Base-by-base conservation (phyloP, 306 rosid genomes). In the Sphenostylis stenocarpa region DNA sequence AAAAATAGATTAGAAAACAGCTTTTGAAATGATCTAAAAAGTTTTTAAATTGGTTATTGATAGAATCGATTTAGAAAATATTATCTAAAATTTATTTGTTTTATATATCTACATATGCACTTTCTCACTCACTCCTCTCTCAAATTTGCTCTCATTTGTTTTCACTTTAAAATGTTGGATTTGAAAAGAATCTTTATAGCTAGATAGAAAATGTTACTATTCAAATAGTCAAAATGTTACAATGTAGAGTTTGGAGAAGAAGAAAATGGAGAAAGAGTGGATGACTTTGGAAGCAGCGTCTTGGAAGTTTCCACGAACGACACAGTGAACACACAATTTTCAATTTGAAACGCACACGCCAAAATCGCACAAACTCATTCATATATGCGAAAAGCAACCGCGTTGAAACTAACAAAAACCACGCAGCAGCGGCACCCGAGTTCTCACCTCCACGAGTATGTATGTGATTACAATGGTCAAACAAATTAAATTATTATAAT, bases 331-430 rank as follows among this genome's bases (percentile, higher is more conserved):
- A 26, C 24, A 12, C 38, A 21, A 73, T 26, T 23, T 24, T 6
- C 58, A 68, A 28, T 24, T 31, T 13, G 7, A 20, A 21, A 21
- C 2, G 38, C 26, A 73, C 26, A 28, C 55, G 62, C 21, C 6
- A 48, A 16, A 41, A n/a, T 14, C 43, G 21, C 58, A 75, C 2
- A 74, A 41, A 63, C 14, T 6, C 24, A 20, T 20, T 6, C 24
- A 20, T 43, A 33, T 12, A 16, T 21, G 14, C 29, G 3, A 6
- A 47, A 79, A 71, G 83, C 78, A 79, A 79, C 39, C 83, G 83
- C 67, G 78, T 79, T 49, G 52, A 45, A 57, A 70, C 4, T 33
- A 45, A 33, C 7, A 4, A 78, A 15, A 34, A 28, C 11, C 0
- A 56, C 5, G 13, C 10, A 7, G 5, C 41, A 36, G 1, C n/a